Evolutionary conservation across 352 stramenopile genomes (phyloP), one percentile per base, ranked within the genome.

Genomic region (Peronospora farinosa): DNA sequence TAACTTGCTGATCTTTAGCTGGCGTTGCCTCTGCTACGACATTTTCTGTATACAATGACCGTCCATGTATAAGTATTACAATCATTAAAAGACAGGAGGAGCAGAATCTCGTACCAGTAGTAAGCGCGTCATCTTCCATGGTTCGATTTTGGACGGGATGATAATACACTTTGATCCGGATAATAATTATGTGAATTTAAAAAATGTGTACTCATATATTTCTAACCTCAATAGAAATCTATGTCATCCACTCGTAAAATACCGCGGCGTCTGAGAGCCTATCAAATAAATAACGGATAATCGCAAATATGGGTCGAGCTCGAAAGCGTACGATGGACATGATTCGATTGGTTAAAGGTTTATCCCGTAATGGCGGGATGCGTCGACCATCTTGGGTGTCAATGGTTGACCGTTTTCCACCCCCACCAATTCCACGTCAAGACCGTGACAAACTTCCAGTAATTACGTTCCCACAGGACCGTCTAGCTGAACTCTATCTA

Each of bases 391-490:
- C 60, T 11, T 92, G 81, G 81, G 67, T 92, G 36, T 41, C 78
- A 19, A 68, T 87, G 35, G 78, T 90, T 30, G 77, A 90, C 53
- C 78, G 81, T 19, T 92, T 75, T 60, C 81, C 81, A 45, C 78
- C 81, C 10, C 81, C 81, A 40, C 74, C 78, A 7, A 65, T 89
- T 32, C 81, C 81, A 9, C 81, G 78, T 31, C 61, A 81, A 38
- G 81, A 92, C 54, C 74, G 76, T 53, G 78, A 90, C 48, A 78
- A 80, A 51, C 38, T 90, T 21, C 81, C 78, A 36, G 60, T 84
- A 36, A 87, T 92, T 65, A 82, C 65, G 65, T 92, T 92, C 65
- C 81, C 81, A 21, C 81, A 92, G 65, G 81, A 92, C 62, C 77
- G 81, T 50, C 68, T 92, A 38, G 81, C 81, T 12, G 77, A 88